Evolutionary conservation across 441 rosid genomes (phyloP).

Genomic region (Pelargonium citronellum): DNA sequence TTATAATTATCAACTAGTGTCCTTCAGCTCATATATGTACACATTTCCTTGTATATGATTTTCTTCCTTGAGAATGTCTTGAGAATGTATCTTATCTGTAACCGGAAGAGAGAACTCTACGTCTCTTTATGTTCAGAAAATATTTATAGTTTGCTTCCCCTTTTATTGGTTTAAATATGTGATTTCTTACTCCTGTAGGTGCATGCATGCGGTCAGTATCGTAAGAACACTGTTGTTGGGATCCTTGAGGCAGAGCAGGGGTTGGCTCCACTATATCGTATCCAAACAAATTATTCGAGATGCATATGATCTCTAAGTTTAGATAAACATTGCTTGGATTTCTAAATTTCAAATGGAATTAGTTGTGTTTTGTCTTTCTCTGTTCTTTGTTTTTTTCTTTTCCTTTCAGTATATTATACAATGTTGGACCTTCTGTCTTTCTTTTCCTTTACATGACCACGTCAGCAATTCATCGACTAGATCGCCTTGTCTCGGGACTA

Average conservation of each 20-base stretch:
- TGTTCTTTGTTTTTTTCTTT: neutral
- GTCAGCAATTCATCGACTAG: conserved; percentile 74
- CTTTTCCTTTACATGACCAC: conserved; percentile 38
- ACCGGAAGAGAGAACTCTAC: conserved; percentile 6
- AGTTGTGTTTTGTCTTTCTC: conserved; percentile 7
- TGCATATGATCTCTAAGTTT: conserved; percentile 10
- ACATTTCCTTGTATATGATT: neutral
- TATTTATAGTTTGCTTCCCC: conserved; percentile 7
- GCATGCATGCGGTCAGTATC: conserved; percentile 96
- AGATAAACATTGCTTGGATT: neutral
- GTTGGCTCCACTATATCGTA: conserved; percentile 74
- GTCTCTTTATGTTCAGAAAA: neutral
- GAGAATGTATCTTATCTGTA: conserved; percentile 6
- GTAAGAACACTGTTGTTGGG: conserved; percentile 89
- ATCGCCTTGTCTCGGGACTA: conserved; percentile 87
- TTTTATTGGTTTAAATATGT: conserved; percentile 13
- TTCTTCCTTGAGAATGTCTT: neutral
- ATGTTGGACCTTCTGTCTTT: conserved; percentile 12
- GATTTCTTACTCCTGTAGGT: conserved; percentile 41
- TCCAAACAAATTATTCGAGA: conserved; percentile 34
- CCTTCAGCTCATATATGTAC: neutral
- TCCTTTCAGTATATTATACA: neutral
- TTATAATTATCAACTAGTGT: neutral
- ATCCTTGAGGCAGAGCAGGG: conserved; percentile 88
- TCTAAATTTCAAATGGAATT: conserved; percentile 6